Base-by-base conservation (phyloP, 768 basidiomycete species). In the Podaxis sp. region DNA sequence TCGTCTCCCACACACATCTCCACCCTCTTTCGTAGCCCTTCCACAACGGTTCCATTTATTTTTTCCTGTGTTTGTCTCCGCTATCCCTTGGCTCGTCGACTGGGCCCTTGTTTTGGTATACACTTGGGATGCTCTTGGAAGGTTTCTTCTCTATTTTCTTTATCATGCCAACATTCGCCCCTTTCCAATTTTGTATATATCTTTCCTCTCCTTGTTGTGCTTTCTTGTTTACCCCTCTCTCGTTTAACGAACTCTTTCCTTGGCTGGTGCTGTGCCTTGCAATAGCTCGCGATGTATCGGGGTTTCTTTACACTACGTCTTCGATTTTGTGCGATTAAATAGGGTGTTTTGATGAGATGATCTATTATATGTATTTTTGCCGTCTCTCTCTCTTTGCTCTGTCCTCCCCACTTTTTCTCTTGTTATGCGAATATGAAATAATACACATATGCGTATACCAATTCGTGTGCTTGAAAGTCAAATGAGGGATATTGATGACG, bases 241-340 rank as follows among this genome's bases (percentile, higher is more conserved):
- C 28, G 28, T 24, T 48, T 44, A 17, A 55, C 36, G 53, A 36
- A 36, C 40, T 57, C 38, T 22, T 40, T 39, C 36, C 30, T 57
- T 28, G 39, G 40, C 40, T 42, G 30, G 24, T 44, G 40, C 19
- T 28, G 9, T 57, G 12, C 40, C 49, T 42, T 12, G 24, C 24
- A 26, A 57, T 26, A 44, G 40, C 24, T 46, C 42, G 40, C n/a
- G 26, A 12, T 28, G 24, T 57, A 40, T 42, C 24, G 56, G 56
- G 52, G 60, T 46, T 46, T 60, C 63, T 62, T 57, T 39, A 51
- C 61, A 57, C 52, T 59, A 48, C 44, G 63, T 61, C 68, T 68
- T 67, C 69, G 67, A 64, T 71, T 69, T 71, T 73, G 69, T 69
- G 70, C 71, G 71, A 71, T 72, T 71, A 71, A 69, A 68, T 68